Conservation (phyloP, 2,329 filamentous ascomycete genomes). For the Diplodia intermedia region DNA sequence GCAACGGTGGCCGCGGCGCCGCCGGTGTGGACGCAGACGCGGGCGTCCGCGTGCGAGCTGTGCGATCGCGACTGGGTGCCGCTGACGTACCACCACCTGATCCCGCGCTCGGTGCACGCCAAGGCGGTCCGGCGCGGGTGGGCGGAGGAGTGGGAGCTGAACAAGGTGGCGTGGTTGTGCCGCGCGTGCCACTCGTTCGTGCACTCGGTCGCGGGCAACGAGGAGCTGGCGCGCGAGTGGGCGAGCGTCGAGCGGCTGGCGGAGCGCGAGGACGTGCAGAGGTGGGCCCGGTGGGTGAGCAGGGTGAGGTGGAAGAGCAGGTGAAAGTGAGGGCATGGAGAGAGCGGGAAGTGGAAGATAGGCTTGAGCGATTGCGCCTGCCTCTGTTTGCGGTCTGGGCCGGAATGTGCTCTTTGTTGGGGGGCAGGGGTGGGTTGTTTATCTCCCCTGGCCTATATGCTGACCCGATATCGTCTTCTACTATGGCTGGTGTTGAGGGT, state of each 20-base stretch:
- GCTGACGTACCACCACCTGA: constrained; percentile 84
- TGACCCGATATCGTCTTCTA: not conserved
- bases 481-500: not conserved
- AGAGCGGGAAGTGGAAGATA: not conserved
- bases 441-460: not conserved
- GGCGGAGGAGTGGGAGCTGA: constrained; percentile 76
- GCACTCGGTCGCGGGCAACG: constrained; percentile 75
- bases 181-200: constrained; percentile 84
- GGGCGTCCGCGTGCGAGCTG: constrained; percentile 71
- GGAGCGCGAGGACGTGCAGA: constrained; percentile 72
- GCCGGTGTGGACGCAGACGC: constrained; percentile 66
- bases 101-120: constrained; percentile 77
- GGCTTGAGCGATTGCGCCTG: not conserved
- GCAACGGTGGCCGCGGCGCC: constrained; percentile 65
- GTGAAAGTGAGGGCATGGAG: not conserved
- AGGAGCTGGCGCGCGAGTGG: constrained; percentile 75
- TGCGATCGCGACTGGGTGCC: constrained; percentile 77
- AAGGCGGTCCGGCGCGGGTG: constrained; percentile 79
- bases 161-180: constrained; percentile 86
- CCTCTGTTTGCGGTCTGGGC: not conserved
- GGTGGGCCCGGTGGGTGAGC: constrained; percentile 76
- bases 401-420: not conserved
- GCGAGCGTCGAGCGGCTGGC: constrained; percentile 76
- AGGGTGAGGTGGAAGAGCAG: constrained; percentile 70
- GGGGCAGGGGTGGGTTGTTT: not conserved